These are phyloP conservation scores for Thelephora ganbajun DNA, from an alignment of 768 basidiomycete species.

Conservation along the genomic window DNA sequence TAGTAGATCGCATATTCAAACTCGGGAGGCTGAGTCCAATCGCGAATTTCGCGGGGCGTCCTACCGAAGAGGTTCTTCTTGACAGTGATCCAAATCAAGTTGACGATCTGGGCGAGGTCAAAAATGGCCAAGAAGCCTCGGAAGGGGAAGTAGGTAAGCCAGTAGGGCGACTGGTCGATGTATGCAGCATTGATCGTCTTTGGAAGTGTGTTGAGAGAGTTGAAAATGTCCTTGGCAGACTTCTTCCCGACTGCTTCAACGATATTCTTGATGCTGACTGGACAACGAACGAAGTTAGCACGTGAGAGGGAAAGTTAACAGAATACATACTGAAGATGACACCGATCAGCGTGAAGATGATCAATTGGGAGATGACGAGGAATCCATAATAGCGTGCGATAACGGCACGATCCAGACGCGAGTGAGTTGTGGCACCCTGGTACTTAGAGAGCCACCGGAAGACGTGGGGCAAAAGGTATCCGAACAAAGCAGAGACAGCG, in stretches of 20 bases:
- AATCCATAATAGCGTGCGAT: constrained; percentile 89
- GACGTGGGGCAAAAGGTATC: constrained; percentile 80
- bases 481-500: constrained; percentile 74
- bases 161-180: constrained; percentile 82
- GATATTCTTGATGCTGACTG: constrained; percentile 25
- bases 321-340: constrained; percentile 63
- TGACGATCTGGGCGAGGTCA: constrained; percentile 91
- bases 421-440: constrained; percentile 57
- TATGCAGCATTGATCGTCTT: constrained; percentile 67
- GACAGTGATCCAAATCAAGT: constrained; percentile 75
- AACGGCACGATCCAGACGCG: constrained; percentile 79
- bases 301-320: background rate
- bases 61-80: constrained; percentile 79
- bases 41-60: constrained; percentile 80
- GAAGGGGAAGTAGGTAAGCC: constrained; percentile 91
- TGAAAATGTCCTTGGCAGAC: constrained; percentile 30
- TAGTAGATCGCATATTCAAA: constrained; percentile 82
- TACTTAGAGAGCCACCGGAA: constrained; percentile 76
- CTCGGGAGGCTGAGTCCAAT: constrained; percentile 83
- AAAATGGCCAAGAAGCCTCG: constrained; percentile 93
- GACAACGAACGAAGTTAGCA: background rate
- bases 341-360: constrained; percentile 89
- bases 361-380: constrained; percentile 83
- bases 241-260: constrained; percentile 34
- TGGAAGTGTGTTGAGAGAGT: constrained; percentile 20